These are phyloP conservation scores for Plectosphaerella sp. DNA, from an alignment of 2,329 filamentous ascomycete genomes.

Conservation along the genomic window DNA sequence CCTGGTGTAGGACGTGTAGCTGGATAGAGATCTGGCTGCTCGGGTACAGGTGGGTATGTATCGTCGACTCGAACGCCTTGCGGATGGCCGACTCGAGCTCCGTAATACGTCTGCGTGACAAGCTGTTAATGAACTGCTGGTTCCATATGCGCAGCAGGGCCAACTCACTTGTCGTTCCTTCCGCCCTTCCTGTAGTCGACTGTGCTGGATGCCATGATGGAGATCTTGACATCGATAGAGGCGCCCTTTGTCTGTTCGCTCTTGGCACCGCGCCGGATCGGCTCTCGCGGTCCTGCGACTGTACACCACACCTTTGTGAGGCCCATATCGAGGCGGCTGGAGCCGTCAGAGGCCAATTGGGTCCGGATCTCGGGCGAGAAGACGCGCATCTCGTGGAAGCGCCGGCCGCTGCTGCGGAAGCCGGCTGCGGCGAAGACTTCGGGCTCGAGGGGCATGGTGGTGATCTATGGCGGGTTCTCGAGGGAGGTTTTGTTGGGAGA, in stretches of 20 bases:
- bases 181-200: slow-evolving; percentile 77
- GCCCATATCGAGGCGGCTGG: slow-evolving; percentile 91
- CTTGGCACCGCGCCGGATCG: slow-evolving; percentile 26
- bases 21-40: slow-evolving; percentile 80
- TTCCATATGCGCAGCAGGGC: too few relatives aligned
- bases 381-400: slow-evolving; percentile 95
- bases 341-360: slow-evolving; percentile 88
- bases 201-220: slow-evolving; percentile 81
- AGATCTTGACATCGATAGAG: slow-evolving; percentile 75
- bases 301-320: slow-evolving; percentile 97
- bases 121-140: background rate
- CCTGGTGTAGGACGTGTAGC: slow-evolving; percentile 82
- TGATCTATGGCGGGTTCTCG: too few relatives aligned
- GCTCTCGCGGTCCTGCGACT: slow-evolving; percentile 78
- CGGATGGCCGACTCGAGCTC: slow-evolving; percentile 79
- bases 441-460: slow-evolving; percentile 84
- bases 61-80: slow-evolving; percentile 68
- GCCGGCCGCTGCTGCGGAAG: slow-evolving; percentile 74
- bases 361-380: slow-evolving; percentile 87
- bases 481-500: too few relatives aligned
- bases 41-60: slow-evolving; percentile 86
- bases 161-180: slow-evolving; percentile 69
- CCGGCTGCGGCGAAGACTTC: slow-evolving; percentile 86
- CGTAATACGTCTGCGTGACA: slow-evolving; percentile 59
- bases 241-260: slow-evolving; percentile 43